Base-by-base conservation (phyloP, 352 stramenopile genomes). In the Globisporangium canariense region DNA sequence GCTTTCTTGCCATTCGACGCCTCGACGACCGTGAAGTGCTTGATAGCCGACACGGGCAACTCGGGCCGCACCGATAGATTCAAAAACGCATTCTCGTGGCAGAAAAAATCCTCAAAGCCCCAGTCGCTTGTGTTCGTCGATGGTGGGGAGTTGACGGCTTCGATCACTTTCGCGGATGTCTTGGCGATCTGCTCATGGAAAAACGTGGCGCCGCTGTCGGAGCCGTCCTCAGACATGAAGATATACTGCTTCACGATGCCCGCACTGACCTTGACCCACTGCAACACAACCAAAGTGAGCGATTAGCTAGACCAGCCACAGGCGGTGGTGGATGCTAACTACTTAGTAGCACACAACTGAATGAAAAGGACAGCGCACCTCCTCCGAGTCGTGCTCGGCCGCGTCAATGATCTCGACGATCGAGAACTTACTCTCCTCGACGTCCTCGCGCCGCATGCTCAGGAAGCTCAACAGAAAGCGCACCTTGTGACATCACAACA, bases 221-320 rank as follows among this genome's bases (percentile, higher is more conserved):
- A 65, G 5, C 69, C 75, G 57, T 81, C 67, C 22, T 67, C 62
- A 1, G 77, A 70, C 54, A 88, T 70, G 49, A 84, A 75, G 62
- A 90, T 64, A 34, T 90, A 89, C 71, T 91, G 81, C 62, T 81
- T 81, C n/a, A 91, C 81, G 45, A 90, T 71, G 9, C 80, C 81
- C 0, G 73, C 77, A 38, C 70, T 75, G 41, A 90, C 69, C 22
- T 81, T 82, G 10, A 93, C 84, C 84, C 84, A 93, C 69, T 84
- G 13, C 8, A 34, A 36, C 18, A 22, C 18, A n/a, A 22, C 11
- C 16, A 46, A 20, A n/a, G 22, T 9, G 43, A 28, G 25, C 25
- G 25, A 28, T 28, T 28, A 28, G 25, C 2, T 28, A 1, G 25
- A 28, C 25, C 25, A 28, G 25, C 25, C 25, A 28, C 25, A 28